Evolutionary conservation across 192 early-diverging fungal species (phyloP).

Genomic region (Allomyces arbusculus): DNA sequence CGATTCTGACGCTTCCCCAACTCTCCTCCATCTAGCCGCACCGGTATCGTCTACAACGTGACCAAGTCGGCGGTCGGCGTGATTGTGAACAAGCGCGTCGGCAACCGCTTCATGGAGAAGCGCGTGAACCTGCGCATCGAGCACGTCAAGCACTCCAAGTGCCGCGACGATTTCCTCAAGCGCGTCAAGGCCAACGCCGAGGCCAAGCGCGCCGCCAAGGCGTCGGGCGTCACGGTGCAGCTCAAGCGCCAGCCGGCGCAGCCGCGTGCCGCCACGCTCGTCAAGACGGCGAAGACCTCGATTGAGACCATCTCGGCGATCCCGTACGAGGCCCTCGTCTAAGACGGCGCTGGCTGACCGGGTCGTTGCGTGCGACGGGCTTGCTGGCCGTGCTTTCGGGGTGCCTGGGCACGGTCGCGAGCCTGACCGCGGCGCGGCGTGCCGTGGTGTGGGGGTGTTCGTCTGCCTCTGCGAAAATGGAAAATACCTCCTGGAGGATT

Average conservation of each 20-base stretch:
- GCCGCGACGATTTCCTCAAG: constrained; percentile 89
- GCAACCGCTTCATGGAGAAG: constrained; percentile 97
- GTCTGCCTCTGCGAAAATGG: too few relatives aligned
- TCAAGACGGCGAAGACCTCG: constrained; percentile 69
- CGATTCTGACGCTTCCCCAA: too few relatives aligned
- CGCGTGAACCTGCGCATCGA: constrained; percentile 94
- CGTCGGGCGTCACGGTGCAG: constrained; percentile 44
- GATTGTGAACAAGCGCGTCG: constrained; percentile 94
- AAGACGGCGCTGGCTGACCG: constrained; percentile 5
- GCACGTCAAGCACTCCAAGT: constrained; percentile 99
- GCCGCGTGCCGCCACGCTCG: constrained; percentile 71
- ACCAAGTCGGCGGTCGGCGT: constrained; percentile 98
- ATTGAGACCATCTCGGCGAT: constrained; percentile 87
- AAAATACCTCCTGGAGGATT: too few relatives aligned
- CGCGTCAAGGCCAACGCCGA: constrained; percentile 91
- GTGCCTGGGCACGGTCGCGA: too few relatives aligned
- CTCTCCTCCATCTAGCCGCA: constrained; percentile 27
- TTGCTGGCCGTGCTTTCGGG: too few relatives aligned
- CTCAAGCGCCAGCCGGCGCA: constrained; percentile 78
- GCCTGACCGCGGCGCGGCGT: too few relatives aligned
- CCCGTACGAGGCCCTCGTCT: constrained; percentile 73
- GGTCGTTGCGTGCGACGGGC: too few relatives aligned
- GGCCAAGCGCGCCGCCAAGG: constrained; percentile 63
- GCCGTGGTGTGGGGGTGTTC: too few relatives aligned
- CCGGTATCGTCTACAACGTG: constrained; percentile 98